phyloP scores from a whole-genome alignment of 495 filamentous ascomycete species.

The Hypoxylon rickii region DNA sequence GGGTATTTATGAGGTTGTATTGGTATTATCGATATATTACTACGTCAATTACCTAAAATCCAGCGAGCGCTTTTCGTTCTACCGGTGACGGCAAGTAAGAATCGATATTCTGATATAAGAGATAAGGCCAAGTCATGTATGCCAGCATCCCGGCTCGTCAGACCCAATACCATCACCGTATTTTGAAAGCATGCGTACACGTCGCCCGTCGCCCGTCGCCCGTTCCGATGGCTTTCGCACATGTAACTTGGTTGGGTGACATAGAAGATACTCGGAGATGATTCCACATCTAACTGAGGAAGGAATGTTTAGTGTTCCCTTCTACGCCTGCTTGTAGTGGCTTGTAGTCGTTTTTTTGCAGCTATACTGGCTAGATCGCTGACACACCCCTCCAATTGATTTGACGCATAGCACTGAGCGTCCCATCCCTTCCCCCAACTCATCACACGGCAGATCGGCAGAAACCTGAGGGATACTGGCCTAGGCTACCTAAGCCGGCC shows the following conservation, averaged over 20 bases:
- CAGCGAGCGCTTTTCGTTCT: neutral
- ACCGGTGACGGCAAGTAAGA: neutral
- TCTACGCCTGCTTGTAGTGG: neutral
- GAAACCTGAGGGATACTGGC: constrained; percentile 19
- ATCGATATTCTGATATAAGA: constrained; percentile 6
- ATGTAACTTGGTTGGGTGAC: constrained; percentile 22
- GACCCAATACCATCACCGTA: constrained; percentile 10
- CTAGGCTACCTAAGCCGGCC: too few species aligned
- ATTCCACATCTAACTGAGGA: constrained; percentile 26
- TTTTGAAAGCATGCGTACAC: constrained; percentile 11
- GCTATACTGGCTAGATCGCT: constrained; percentile 11
- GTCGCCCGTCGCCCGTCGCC: constrained; percentile 2
- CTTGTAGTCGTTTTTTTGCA: constrained; percentile 21
- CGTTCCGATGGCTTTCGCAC: constrained; percentile 11
- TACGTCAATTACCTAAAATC: constrained; percentile 7
- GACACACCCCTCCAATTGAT: constrained; percentile 26
- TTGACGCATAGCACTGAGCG: constrained; percentile 23
- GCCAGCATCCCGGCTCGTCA: constrained; percentile 12
- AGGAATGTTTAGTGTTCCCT: constrained; percentile 17
- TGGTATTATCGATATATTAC: too few species aligned
- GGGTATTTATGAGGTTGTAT: too few species aligned
- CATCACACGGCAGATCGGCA: constrained; percentile 36
- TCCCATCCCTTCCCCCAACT: constrained; percentile 1
- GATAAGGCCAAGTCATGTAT: constrained; percentile 24
- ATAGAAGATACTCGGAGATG: constrained; percentile 22